phyloP scores from a whole-genome alignment of 768 basidiomycete genomes.

The Tulasnella sp. region DNA sequence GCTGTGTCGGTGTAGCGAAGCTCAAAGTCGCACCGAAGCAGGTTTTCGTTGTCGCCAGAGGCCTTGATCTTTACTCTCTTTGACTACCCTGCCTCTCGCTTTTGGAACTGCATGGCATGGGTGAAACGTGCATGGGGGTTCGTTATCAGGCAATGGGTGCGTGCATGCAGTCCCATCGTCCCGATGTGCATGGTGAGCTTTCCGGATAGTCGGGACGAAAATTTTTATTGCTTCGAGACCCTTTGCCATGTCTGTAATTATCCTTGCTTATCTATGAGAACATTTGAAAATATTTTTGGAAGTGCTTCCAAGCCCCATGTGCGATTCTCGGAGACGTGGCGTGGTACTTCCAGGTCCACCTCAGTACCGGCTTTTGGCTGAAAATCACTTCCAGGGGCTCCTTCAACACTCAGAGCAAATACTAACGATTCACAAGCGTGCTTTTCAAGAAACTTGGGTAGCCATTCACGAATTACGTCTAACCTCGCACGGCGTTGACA shows the following conservation, averaged over 20 bases:
- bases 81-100: background rate
- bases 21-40: background rate
- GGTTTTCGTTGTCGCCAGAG: no score
- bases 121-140: background rate
- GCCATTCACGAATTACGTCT: background rate
- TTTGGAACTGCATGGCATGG: background rate
- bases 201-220: conserved; percentile 3
- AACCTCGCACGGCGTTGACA: background rate
- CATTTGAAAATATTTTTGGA: no score
- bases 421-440: background rate
- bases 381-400: background rate
- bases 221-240: background rate
- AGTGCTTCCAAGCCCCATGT: no score
- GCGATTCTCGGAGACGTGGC: background rate
- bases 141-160: background rate
- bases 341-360: background rate
- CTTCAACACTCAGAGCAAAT: background rate
- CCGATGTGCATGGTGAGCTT: background rate
- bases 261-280: background rate
- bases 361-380: background rate
- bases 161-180: no score
- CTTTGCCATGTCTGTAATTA: background rate
- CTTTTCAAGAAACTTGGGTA: background rate
- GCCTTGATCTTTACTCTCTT: background rate
- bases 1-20: conserved; percentile 4